Evolutionary conservation across 2,329 filamentous ascomycete genomes (phyloP).

Genomic region (Monilinia laxa): DNA sequence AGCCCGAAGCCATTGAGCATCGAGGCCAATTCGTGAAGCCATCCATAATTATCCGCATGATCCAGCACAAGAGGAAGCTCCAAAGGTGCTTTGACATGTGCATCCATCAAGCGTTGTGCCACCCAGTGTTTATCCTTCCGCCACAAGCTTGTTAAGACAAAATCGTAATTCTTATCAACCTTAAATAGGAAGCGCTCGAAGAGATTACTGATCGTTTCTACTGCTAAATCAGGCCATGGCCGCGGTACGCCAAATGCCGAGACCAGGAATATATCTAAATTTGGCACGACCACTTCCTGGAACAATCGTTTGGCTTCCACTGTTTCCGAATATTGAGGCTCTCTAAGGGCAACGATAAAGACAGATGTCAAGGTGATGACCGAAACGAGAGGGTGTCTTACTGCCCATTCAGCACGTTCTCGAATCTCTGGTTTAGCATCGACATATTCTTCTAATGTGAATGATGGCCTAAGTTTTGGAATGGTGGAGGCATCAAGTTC

Average conservation of each 20-base stretch:
- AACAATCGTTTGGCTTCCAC: constrained; percentile 64
- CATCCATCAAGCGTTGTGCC: constrained; percentile 72
- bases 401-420: constrained; percentile 62
- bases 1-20: constrained; percentile 73
- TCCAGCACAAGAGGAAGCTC: constrained; percentile 71
- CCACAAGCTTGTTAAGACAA: constrained; percentile 90
- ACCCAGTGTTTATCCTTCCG: constrained; percentile 88
- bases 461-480: constrained; percentile 75
- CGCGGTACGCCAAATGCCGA: constrained; percentile 75
- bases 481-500: constrained; percentile 83
- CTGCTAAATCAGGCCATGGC: constrained; percentile 72
- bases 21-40: constrained; percentile 74
- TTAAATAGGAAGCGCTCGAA: constrained; percentile 84
- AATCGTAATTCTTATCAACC: constrained; percentile 74
- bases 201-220: constrained; percentile 71
- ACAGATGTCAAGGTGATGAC: constrained; percentile 75
- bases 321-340: constrained; percentile 59
- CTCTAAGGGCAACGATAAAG: constrained; percentile 63
- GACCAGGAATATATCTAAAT: constrained; percentile 75
- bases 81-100: constrained; percentile 68
- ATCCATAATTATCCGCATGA: constrained; percentile 76
- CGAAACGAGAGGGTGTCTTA: constrained; percentile 85
- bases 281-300: constrained; percentile 66
- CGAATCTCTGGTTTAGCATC: constrained; percentile 60
- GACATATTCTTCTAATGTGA: constrained; percentile 64